phyloP scores from a whole-genome alignment of 257 asterid species.

The Ilex aquifolium region DNA sequence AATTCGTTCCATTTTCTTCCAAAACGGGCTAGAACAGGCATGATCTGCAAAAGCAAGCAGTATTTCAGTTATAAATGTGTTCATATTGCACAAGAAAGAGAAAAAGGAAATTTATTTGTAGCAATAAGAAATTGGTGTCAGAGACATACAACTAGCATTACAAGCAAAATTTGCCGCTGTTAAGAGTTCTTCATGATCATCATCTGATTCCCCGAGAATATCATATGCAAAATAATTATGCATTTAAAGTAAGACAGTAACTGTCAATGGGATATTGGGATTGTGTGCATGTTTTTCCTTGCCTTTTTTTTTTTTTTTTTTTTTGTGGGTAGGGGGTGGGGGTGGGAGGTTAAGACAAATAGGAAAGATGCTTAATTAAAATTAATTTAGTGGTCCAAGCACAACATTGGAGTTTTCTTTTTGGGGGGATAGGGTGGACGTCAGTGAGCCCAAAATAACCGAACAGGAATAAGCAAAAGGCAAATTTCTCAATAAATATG shows the following conservation, averaged over 20 bases:
- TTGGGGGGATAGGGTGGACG: too few relatives aligned
- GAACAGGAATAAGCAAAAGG: neutral
- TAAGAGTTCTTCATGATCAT: slow-evolving; percentile 78
- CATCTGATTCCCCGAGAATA: slow-evolving; percentile 82
- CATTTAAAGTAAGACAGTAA: neutral
- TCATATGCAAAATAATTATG: slow-evolving; percentile 5
- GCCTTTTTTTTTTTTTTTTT: too few relatives aligned
- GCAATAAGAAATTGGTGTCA: neutral
- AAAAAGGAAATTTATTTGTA: neutral
- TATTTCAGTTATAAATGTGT: slow-evolving; percentile 7
- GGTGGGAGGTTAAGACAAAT: too few relatives aligned
- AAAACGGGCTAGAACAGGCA: slow-evolving; percentile 74
- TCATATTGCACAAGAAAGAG: slow-evolving; percentile 5
- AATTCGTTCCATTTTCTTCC: slow-evolving; percentile 70
- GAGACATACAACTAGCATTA: slow-evolving; percentile 54
- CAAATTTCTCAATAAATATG: neutral
- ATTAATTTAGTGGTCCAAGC: too few relatives aligned
- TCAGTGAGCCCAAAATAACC: too few relatives aligned
- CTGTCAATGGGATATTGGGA: neutral
- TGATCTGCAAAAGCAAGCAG: slow-evolving; percentile 39
- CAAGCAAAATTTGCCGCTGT: slow-evolving; percentile 67
- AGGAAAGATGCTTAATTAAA: too few relatives aligned
- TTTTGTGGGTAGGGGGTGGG: too few relatives aligned
- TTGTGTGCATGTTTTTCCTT: neutral
- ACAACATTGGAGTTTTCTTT: too few relatives aligned